Percentiles rank a stretch among this genome's conserved stretches.
Evolutionary conservation across 2,329 filamentous ascomycete species (phyloP).

Genomic region (Botryotinia calthae): DNA sequence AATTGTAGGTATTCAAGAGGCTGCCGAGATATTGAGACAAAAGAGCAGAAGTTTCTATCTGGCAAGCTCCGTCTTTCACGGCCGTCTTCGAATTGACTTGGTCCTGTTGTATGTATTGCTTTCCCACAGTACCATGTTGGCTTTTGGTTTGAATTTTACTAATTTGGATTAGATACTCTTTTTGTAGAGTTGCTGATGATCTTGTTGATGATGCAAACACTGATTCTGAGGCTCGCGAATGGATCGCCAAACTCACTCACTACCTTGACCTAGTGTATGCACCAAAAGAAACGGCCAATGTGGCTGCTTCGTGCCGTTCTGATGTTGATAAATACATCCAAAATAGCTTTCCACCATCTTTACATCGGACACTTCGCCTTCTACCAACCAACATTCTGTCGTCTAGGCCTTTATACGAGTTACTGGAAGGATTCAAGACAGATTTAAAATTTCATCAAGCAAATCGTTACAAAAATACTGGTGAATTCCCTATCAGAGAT

Average conservation of each 20-base stretch:
- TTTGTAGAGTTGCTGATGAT: slow-evolving; percentile 72
- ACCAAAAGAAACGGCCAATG: slow-evolving; percentile 33
- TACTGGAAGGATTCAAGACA: slow-evolving; percentile 67
- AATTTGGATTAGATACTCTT: slow-evolving; percentile 57
- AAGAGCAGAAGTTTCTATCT: slow-evolving; percentile 75
- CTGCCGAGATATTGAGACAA: slow-evolving; percentile 53
- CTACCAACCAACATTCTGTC: slow-evolving; percentile 58
- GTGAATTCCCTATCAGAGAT: slow-evolving; percentile 54
- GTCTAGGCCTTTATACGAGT: slow-evolving; percentile 57
- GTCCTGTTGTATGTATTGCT: slow-evolving; percentile 54
- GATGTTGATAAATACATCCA: slow-evolving; percentile 27
- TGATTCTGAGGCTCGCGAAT: slow-evolving; percentile 51
- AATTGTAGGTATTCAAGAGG: slow-evolving; percentile 57
- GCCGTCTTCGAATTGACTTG: slow-evolving; percentile 65
- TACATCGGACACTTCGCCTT: slow-evolving; percentile 51
- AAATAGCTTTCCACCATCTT: slow-evolving; percentile 34
- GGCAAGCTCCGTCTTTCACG: slow-evolving; percentile 66
- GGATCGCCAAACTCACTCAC: slow-evolving; percentile 56
- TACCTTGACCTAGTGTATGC: slow-evolving; percentile 56
- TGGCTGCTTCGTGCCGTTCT: slow-evolving; percentile 22
- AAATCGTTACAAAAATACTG: slow-evolving; percentile 26
- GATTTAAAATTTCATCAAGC: slow-evolving; percentile 55
- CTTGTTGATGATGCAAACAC: slow-evolving; percentile 63
- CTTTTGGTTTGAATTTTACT: slow-evolving; percentile 11
- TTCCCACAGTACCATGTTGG: neutral